Base-by-base conservation (phyloP, 2,329 filamentous ascomycete genomes). In the Drechslerella dactyloides region DNA sequence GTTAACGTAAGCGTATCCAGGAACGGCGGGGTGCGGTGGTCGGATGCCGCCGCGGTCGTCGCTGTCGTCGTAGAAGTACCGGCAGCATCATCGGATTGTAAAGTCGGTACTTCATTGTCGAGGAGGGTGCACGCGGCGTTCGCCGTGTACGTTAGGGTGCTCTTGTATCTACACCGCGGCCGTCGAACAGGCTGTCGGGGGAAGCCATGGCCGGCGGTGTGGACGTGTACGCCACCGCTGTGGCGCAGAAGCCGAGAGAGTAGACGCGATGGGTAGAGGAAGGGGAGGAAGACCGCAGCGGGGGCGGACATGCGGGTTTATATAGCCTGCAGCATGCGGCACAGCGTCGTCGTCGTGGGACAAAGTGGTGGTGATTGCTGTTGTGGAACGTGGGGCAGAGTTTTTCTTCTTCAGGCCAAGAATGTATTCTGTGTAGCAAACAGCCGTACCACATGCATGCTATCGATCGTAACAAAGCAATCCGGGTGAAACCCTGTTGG, bases 21-120 rank as follows among this genome's bases (percentile, higher is more conserved):
- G 78, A 99, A 99, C 50, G 88, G 89, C 2, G 91, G 87, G 33
- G 88, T 83, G 15, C 90, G 85, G 80, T 96, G 97, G 79, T 96
- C 91, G 37, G 50, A 65, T 56, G 59, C 8, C 24, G 19, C 37
- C 15, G 53, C 61, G 85, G 78, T 62, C 82, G 74, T 74, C 82
- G 51, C 48, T 83, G 23, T 79, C 76, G 6, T 82, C 79, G 15
- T 84, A 81, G 79, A 86, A 86, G 77, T 83, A 77, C 19, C 21
- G 0, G 33, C 83, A 75, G 77, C 75, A n/a, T 79, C 76, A 52
- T 78, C 78, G 63, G 77, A 48, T 48, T 15, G 4, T 21, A 73
- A 77, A 78, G 74, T 81, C 81, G 68, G 79, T 77, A 56, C 81
- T 82, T 79, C 88, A 88, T 59, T 84, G 82, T 69, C 86, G 83